Evolutionary conservation across 2,329 filamentous ascomycete species (phyloP).

Genomic region (Trichoderma breve): DNA sequence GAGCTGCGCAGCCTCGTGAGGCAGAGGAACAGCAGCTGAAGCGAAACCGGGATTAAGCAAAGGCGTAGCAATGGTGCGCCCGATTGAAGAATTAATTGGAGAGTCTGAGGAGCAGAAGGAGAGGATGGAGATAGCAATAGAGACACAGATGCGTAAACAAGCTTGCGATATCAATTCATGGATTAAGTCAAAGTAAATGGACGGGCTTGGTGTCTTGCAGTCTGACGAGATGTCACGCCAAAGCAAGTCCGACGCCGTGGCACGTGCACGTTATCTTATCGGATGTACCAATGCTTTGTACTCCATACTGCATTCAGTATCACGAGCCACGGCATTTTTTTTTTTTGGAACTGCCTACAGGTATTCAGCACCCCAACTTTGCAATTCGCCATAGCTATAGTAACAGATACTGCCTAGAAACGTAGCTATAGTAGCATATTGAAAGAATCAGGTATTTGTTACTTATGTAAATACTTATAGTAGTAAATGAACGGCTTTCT

Average conservation of each 20-base stretch:
- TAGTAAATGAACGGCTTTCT: no score
- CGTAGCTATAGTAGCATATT: no score
- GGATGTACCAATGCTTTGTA: background rate
- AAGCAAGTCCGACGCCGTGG: conserved; percentile 14
- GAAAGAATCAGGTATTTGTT: no score
- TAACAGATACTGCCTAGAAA: no score
- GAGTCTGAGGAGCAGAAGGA: background rate
- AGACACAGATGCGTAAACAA: background rate
- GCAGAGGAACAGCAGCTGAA: background rate
- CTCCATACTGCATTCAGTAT: background rate
- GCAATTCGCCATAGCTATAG: background rate
- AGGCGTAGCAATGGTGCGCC: background rate
- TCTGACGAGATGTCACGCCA: conserved; percentile 19
- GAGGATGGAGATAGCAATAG: background rate
- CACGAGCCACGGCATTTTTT: background rate
- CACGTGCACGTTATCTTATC: conserved; percentile 20
- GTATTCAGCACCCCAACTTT: background rate
- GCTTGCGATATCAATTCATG: conserved; percentile 11
- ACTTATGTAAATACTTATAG: no score
- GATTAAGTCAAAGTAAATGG: background rate
- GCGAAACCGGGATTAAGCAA: background rate
- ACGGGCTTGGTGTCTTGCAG: background rate
- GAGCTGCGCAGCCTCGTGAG: background rate
- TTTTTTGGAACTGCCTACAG: background rate
- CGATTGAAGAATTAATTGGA: background rate